These are phyloP conservation scores for Colletotrichum higginsianum DNA, from an alignment of 2,329 filamentous ascomycete species.

Conservation along the genomic window DNA sequence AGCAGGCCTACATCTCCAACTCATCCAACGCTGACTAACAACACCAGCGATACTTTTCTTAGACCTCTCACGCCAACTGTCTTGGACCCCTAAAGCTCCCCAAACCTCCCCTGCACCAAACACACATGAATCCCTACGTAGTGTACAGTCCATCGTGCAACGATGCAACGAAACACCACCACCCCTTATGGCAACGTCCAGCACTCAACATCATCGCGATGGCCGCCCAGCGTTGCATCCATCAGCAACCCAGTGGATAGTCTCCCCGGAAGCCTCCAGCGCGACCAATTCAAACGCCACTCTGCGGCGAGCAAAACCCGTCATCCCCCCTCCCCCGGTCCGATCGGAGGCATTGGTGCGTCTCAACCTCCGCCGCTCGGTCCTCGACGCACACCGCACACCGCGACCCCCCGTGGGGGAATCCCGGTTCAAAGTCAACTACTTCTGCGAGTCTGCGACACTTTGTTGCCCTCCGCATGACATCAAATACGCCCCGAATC, in stretches of 20 bases:
- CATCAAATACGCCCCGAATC: constrained; percentile 19
- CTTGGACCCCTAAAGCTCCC: constrained; percentile 35
- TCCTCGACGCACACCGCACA: constrained; percentile 28
- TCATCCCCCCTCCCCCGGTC: constrained; percentile 10
- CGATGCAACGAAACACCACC: background rate
- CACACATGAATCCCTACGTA: too few relatives aligned
- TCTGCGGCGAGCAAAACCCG: background rate
- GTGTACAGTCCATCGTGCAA: constrained; percentile 11
- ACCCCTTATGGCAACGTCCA: constrained; percentile 11
- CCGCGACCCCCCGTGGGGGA: constrained; percentile 39
- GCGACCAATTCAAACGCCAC: constrained; percentile 2
- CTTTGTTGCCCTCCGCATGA: constrained; percentile 18
- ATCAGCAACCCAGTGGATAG: background rate
- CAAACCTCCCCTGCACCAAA: constrained; percentile 24
- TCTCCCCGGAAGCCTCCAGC: constrained; percentile 1
- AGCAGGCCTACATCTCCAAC: too few relatives aligned
- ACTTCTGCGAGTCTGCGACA: constrained; percentile 25
- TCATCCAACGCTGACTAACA: constrained; percentile 17
- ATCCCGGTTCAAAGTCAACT: constrained; percentile 32
- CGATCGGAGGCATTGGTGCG: constrained; percentile 34
- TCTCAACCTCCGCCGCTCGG: constrained; percentile 39
- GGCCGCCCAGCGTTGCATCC: constrained; percentile 29
- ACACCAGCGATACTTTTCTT: constrained; percentile 29
- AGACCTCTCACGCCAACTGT: constrained; percentile 32
- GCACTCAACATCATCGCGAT: constrained; percentile 1